Evolutionary conservation across 1,284 basidiomycete genomes (phyloP).

Genomic region (Malassezia cuniculi): DNA sequence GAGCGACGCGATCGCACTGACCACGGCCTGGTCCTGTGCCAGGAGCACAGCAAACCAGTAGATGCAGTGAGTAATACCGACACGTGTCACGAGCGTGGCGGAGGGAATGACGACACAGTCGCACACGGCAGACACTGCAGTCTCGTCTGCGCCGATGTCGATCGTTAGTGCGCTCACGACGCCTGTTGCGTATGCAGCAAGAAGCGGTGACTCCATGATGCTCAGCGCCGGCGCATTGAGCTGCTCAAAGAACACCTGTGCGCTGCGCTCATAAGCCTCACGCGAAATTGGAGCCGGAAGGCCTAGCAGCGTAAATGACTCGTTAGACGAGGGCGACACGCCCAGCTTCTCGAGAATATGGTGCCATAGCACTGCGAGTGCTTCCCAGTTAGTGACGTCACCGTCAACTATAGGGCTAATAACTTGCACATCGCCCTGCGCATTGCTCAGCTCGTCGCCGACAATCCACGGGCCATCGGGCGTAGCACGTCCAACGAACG

Average conservation of each 20-base stretch:
- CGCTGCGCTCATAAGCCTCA: conserved; percentile 59
- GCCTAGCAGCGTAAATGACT: conserved; percentile 68
- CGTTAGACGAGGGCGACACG: conserved; percentile 69
- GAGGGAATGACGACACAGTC: conserved; percentile 54
- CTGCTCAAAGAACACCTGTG: conserved; percentile 84
- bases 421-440: conserved; percentile 58
- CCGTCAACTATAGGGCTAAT: conserved; percentile 74
- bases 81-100: conserved; percentile 22
- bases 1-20: conserved; percentile 19
- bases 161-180: conserved; percentile 66
- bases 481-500: conserved; percentile 1
- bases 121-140: conserved; percentile 65
- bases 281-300: conserved; percentile 61
- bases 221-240: conserved; percentile 80
- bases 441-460: conserved; percentile 1
- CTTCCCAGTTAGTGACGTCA: conserved; percentile 67
- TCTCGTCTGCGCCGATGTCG: conserved; percentile 65
- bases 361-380: conserved; percentile 80
- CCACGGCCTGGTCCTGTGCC: conserved; percentile 27
- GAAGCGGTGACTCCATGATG: conserved; percentile 69
- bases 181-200: conserved; percentile 70
- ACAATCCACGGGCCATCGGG: conserved; percentile 4
- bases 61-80: conserved; percentile 34
- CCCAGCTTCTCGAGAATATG: conserved; percentile 62
- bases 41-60: conserved; percentile 37